Percentiles rank a stretch among this genome's conserved stretches.
phyloP scores from a whole-genome alignment of 2,329 filamentous ascomycete genomes.

The Metarhizium guizhouense region DNA sequence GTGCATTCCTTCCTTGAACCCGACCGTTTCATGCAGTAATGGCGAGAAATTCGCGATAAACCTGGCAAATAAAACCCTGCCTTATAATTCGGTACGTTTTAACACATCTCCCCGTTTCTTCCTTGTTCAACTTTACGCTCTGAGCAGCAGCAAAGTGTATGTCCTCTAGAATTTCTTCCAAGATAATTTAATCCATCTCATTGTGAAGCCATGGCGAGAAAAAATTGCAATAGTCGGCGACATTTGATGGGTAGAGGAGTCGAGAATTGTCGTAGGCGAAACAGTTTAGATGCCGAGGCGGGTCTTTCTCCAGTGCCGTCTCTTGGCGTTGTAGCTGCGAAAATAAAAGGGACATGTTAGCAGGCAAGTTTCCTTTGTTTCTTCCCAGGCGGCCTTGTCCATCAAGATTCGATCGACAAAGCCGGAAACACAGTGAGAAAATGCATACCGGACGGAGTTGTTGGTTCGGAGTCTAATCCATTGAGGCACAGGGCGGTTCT shows the following conservation, averaged over 20 bases:
- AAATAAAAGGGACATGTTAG: background rate
- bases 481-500: constrained; percentile 99
- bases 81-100: constrained; percentile 17
- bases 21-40: constrained; percentile 37
- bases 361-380: background rate
- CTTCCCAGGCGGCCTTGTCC: background rate
- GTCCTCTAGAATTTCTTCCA: constrained; percentile 8
- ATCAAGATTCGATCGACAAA: background rate
- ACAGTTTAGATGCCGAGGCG: constrained; percentile 89
- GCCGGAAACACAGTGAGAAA: background rate
- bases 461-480: constrained; percentile 98
- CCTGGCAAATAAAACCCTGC: constrained; percentile 20
- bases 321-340: constrained; percentile 97
- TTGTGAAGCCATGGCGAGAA: constrained; percentile 19
- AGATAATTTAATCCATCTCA: constrained; percentile 14
- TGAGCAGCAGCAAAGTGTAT: constrained; percentile 16
- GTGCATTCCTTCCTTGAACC: constrained; percentile 36
- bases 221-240: constrained; percentile 2
- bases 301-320: constrained; percentile 99
- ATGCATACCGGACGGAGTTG: constrained; percentile 96
- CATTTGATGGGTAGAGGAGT: constrained; percentile 1
- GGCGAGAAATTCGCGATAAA: constrained; percentile 26
- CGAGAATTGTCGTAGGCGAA: constrained; percentile 24
- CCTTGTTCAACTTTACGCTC: constrained; percentile 4
- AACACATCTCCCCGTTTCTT: constrained; percentile 4